These are phyloP conservation scores for Russula vinacea DNA, from an alignment of 768 basidiomycete species.

Conservation along the genomic window DNA sequence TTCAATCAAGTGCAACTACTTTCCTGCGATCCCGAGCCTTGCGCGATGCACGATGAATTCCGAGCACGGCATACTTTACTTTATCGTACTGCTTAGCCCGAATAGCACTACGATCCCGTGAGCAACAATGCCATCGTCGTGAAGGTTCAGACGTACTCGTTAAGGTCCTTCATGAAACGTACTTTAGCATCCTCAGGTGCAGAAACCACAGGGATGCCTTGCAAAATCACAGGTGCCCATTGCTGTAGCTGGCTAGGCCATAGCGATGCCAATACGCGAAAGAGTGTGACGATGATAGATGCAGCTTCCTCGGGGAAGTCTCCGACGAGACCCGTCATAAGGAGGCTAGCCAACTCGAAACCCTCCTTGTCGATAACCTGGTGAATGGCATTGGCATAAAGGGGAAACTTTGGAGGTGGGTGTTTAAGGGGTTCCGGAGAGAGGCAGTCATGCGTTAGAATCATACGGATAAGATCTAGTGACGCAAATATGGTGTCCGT, in stretches of 20 bases:
- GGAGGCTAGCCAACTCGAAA: conserved; percentile 59
- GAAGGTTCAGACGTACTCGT: conserved; percentile 52
- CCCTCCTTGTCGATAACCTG: conserved; percentile 67
- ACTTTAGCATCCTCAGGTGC: conserved; percentile 64
- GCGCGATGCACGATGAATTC: conserved; percentile 68
- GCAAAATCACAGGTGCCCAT: conserved; percentile 72
- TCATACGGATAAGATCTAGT: conserved; percentile 72
- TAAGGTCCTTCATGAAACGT: conserved; percentile 71
- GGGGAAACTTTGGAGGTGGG: conserved; percentile 56
- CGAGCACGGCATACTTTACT: conserved; percentile 73
- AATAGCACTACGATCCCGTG: conserved; percentile 52
- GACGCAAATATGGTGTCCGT: conserved; percentile 78
- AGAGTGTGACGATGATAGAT: conserved; percentile 69
- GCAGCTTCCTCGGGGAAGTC: conserved; percentile 87
- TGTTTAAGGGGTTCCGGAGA: conserved; percentile 41
- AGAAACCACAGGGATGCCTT: conserved; percentile 59
- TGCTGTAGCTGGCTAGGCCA: conserved; percentile 66
- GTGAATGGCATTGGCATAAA: conserved; percentile 62
- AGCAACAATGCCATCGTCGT: conserved; percentile 18
- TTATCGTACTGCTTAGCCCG: conserved; percentile 67
- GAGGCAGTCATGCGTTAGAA: conserved; percentile 75
- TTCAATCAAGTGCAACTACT: conserved; percentile 40
- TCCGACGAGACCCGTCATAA: conserved; percentile 76
- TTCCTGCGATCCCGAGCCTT: conserved; percentile 66
- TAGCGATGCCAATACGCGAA: conserved; percentile 62